phyloP scores from a whole-genome alignment of 2,329 filamentous ascomycete species.

The Ophiostoma sp. region DNA sequence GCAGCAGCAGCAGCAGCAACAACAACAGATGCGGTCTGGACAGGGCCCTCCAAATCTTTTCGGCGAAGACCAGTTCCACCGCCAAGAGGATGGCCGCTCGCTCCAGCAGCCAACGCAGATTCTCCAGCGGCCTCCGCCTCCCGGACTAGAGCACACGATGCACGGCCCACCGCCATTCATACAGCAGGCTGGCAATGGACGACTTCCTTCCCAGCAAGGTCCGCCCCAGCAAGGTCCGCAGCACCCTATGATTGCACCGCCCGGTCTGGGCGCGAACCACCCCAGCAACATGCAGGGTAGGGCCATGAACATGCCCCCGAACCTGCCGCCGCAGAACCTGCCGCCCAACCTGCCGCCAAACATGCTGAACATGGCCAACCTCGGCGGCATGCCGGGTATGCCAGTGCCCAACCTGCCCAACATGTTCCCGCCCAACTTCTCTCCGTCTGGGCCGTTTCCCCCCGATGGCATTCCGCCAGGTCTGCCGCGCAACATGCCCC shows the following conservation, averaged over 20 bases:
- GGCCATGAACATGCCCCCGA: conserved; percentile 24
- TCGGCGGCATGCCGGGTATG: conserved; percentile 31
- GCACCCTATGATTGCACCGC: conserved; percentile 54
- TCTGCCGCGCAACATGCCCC: conserved; percentile 49
- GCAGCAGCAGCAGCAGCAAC: conserved; percentile 24
- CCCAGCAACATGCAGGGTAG: conserved; percentile 19
- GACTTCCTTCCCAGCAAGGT: conserved; percentile 13
- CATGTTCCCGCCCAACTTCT: conserved; percentile 55
- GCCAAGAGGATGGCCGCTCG: conserved; percentile 31
- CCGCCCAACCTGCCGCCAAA: conserved; percentile 31
- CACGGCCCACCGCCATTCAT: conserved; percentile 46
- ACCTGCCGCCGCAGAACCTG: conserved; percentile 32
- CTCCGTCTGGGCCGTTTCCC: conserved; percentile 41
- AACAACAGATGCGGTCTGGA: conserved; percentile 38
- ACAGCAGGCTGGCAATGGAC: conserved; percentile 29
- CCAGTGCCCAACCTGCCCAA: conserved; percentile 13
- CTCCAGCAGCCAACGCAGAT: conserved; percentile 57
- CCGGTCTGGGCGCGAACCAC: conserved; percentile 38
- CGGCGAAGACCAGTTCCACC: conserved; percentile 45
- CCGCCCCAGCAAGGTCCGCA: conserved; percentile 32
- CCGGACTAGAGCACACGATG: conserved; percentile 55
- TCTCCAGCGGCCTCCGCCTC: conserved; percentile 53
- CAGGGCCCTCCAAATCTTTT: conserved; percentile 28
- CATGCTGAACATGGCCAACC: conserved; percentile 21
- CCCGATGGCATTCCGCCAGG: conserved; percentile 44